phyloP scores from a whole-genome alignment of 2,329 filamentous ascomycete genomes.

The Cordyceps javanica region DNA sequence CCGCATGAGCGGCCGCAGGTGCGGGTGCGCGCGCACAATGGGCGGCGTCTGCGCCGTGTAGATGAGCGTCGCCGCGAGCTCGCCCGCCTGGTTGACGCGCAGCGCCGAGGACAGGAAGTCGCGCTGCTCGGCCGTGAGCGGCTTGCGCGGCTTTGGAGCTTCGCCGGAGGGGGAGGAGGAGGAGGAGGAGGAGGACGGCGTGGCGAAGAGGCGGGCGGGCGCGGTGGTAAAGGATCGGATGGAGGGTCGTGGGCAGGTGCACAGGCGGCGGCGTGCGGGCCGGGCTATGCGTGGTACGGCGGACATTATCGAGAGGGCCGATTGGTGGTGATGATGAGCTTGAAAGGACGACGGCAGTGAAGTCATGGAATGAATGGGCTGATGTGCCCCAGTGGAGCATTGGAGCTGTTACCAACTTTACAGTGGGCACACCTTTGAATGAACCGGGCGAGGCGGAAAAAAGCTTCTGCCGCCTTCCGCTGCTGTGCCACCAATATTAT shows the following conservation, averaged over 20 bases:
- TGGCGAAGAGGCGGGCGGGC: neutral
- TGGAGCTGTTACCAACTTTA: neutral
- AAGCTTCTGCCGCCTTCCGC: neutral
- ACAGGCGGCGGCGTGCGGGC: slow-evolving; percentile 7
- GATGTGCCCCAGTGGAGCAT: neutral
- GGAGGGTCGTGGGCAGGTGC: neutral
- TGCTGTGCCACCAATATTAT: neutral
- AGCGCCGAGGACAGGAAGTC: slow-evolving; percentile 76
- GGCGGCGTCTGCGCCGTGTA: slow-evolving; percentile 83
- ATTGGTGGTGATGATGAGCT: neutral
- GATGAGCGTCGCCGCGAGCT: slow-evolving; percentile 93
- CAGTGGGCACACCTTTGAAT: neutral
- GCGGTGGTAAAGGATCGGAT: neutral
- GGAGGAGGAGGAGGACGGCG: neutral
- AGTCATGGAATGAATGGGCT: neutral
- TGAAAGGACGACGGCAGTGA: neutral
- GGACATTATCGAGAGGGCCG: slow-evolving; percentile 15
- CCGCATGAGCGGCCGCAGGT: slow-evolving; percentile 83
- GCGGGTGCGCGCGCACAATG: slow-evolving; percentile 73
- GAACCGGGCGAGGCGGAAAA: neutral
- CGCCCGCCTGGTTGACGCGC: slow-evolving; percentile 94
- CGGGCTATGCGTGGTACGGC: slow-evolving; percentile 16
- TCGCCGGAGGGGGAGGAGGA: slow-evolving; percentile 17
- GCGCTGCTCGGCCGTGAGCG: slow-evolving; percentile 63
- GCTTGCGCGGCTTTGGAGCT: slow-evolving; percentile 47